Evolutionary conservation across 805 yeast genomes (phyloP), one percentile per base, ranked within the genome.

Genomic region (Ogataea saltuana): DNA sequence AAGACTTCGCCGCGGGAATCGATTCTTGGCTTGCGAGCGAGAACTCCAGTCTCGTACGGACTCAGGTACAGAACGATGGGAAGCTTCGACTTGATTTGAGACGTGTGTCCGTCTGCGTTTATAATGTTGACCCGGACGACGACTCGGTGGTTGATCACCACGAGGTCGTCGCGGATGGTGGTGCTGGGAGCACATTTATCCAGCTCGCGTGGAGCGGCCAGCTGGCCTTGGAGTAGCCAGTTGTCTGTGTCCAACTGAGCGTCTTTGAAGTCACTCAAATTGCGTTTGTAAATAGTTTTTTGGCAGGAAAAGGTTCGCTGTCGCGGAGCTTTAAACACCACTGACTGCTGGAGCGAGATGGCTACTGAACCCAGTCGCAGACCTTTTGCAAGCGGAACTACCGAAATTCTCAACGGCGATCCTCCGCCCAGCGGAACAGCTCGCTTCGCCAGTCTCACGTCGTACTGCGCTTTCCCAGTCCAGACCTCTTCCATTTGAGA

Each of bases 391-490:
- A 76, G 53, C 0, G 82, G 82, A 7, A 76, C 67, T 13, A 77
- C 63, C 7, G 71, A 49, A 1, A 76, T 53, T 42, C 63, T 61
- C 18, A 77, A 63, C 11, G 75, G 72, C 9, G 72, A 56, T 3
- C 54, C 55, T 1, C 75, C 65, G 1, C 81, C 81, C 4, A 76
- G 45, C 0, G 82, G 75, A 4, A 77, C 57, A 0, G 72, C 76
- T 41, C 68, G 72, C 33, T 62, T 64, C 1, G 69, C 69, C 17
- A 76, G 47, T 33, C 62, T 56, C 3, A 77, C 78, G 36, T 65
- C 67, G 51, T 77, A 77, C 48, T 76, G 78, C 19, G 75, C 63
- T 49, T 76, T 76, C 0, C 70, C 70, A 0, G 79, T 73, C 83
- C 83, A 77, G 2, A 72, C 65, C 51, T 74, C 75, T 45, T 68